Evolutionary conservation across 345 rosid species (phyloP), one percentile per base, ranked within the genome.

Genomic region (Tarenaya hassleriana): DNA sequence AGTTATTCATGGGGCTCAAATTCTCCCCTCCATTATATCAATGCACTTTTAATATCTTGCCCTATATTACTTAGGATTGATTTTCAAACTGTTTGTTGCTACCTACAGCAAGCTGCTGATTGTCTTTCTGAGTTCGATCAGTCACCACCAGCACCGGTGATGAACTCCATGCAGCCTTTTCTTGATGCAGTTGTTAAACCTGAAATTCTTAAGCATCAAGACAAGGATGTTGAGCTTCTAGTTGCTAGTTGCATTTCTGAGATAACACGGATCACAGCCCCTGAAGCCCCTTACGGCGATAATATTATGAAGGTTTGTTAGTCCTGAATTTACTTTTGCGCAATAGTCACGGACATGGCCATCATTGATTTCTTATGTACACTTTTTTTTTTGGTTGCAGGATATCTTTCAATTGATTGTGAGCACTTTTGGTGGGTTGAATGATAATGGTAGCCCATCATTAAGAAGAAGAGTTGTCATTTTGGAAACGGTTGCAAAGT

Each of bases 181-280:
- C 73, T 83, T 42, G 68, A 78, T 62, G 84, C 91, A 50, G 72
- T 92, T 71, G 83, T 88, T 32, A 81, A 80, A 73, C 88, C 91
- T 49, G 85, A 78, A 27, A 62, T 83, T 71, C 80, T 92, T 64
- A 77, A 77, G 69, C 95, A 92, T 80, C 95, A 80, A 70, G 97
- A 92, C 63, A 83, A 69, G 73, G 97, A 92, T 61, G 83, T 80
- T 56, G 83, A 83, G 70, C 95, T 92, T 81, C 82, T 92, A 52
- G 85, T 92, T 68, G 97, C 98, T 10, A 78, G 94, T n/a, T 92
- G 95, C 51, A 71, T 88, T 58, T 92, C 96, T 60, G 98, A 92
- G 75, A 81, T 88, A 58, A 85, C 97, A 52, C 83, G 98, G 47
- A 80, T 92, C 42, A 85, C 98, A 56, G 98, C 98, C 14, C 98